Evolutionary conservation across 2,329 filamentous ascomycete genomes (phyloP).

Genomic region (Hypoxylon sp.): DNA sequence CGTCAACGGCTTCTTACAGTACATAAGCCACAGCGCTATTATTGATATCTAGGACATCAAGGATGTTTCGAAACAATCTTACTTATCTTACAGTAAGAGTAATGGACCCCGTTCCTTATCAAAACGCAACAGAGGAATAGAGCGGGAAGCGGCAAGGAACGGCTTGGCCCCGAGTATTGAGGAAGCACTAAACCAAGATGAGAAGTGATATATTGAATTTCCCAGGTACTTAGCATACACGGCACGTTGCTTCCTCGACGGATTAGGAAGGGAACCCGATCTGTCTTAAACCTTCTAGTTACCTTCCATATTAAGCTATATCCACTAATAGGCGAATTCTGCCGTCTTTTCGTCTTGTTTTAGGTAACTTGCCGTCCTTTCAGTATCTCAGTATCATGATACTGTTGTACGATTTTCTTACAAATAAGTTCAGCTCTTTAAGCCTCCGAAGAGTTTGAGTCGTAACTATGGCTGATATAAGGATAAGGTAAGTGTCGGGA

Average conservation of each 20-base stretch:
- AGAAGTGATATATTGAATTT: slow-evolving; percentile 28
- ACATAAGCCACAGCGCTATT: slow-evolving; percentile 6
- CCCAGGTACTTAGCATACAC: slow-evolving; percentile 30
- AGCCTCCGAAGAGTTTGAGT: slow-evolving; percentile 1
- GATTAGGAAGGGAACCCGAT: slow-evolving; percentile 39
- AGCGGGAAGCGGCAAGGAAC: neutral
- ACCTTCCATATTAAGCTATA: slow-evolving; percentile 40
- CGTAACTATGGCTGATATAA: neutral
- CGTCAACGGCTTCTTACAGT: slow-evolving; percentile 9
- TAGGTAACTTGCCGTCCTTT: slow-evolving; percentile 7
- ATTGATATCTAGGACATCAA: neutral
- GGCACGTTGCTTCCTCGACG: slow-evolving; percentile 36
- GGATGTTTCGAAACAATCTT: slow-evolving; percentile 1
- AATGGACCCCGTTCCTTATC: slow-evolving; percentile 13
- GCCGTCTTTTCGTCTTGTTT: slow-evolving; percentile 2
- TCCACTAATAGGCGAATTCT: slow-evolving; percentile 35
- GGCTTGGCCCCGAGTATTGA: slow-evolving; percentile 11
- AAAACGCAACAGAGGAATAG: slow-evolving; percentile 7
- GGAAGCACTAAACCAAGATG: slow-evolving; percentile 24
- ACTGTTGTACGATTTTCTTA: slow-evolving; percentile 1
- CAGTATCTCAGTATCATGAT: slow-evolving; percentile 13
- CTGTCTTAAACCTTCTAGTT: slow-evolving; percentile 22
- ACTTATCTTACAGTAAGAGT: slow-evolving; percentile 1
- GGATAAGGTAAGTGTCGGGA: slow-evolving; percentile 15
- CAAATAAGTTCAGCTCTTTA: slow-evolving; percentile 15